Conservation (phyloP, 108 stramenopile species). For the Skeletonema potamos region DNA sequence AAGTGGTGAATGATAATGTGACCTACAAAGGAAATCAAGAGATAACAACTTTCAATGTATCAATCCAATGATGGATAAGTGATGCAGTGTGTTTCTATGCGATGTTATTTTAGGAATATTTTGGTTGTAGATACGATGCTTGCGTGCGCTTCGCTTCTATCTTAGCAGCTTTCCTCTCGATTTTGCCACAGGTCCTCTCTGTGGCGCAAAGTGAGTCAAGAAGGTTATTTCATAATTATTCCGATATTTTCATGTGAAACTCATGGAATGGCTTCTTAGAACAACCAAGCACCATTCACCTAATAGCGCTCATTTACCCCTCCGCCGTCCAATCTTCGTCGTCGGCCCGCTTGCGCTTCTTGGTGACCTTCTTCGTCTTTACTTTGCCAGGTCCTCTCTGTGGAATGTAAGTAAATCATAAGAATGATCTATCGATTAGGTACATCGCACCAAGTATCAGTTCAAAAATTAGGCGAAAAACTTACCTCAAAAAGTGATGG, state of each 20-base stretch:
- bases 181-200: too few species aligned
- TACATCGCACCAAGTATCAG: too few species aligned
- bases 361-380: background rate
- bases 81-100: background rate
- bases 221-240: too few species aligned
- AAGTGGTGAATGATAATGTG: constrained; percentile 47
- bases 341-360: background rate
- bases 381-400: background rate
- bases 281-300: too few species aligned
- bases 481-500: constrained; percentile 2
- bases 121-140: too few species aligned
- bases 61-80: background rate
- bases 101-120: background rate
- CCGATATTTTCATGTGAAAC: too few species aligned
- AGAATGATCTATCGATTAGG: background rate
- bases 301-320: too few species aligned
- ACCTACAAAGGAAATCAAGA: constrained; percentile 54
- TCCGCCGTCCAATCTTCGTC: background rate
- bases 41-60: constrained; percentile 41
- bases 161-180: too few species aligned
- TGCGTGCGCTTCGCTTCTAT: too few species aligned
- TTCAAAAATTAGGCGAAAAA: too few species aligned
- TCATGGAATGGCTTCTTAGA: too few species aligned
- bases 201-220: too few species aligned
- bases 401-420: background rate